These are phyloP conservation scores for Auricularia cornea DNA, from an alignment of 768 basidiomycete genomes.

Conservation along the genomic window DNA sequence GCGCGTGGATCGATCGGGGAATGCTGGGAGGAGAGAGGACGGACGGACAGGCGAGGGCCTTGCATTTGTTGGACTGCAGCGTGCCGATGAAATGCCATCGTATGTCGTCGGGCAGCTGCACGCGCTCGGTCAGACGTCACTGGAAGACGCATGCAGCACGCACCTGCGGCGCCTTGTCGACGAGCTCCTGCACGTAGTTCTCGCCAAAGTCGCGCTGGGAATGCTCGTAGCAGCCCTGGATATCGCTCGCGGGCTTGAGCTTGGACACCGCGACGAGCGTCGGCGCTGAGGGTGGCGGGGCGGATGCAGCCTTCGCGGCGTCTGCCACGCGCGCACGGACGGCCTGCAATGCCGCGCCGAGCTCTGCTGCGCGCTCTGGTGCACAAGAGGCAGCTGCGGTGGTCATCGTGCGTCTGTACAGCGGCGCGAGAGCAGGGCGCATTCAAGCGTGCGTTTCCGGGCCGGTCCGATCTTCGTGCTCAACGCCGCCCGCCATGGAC, in stretches of 20 bases:
- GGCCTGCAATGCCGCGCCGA: conserved; percentile 44
- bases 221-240: conserved; percentile 69
- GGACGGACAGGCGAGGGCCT: conserved; percentile 67
- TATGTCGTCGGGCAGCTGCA: conserved; percentile 77
- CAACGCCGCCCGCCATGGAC: conserved; percentile 24
- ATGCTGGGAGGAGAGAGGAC: conserved; percentile 1
- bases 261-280: conserved; percentile 87
- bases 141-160: conserved; percentile 13
- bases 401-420: neutral
- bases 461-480: neutral
- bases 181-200: conserved; percentile 92
- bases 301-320: conserved; percentile 16
- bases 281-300: conserved; percentile 12
- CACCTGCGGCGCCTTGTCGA: conserved; percentile 73
- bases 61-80: conserved; percentile 89
- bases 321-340: conserved; percentile 40
- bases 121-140: neutral
- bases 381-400: conserved; percentile 8
- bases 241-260: conserved; percentile 81
- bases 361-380: conserved; percentile 41
- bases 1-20: neutral
- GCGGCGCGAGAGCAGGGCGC: neutral
- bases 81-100: conserved; percentile 97
- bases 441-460: neutral
- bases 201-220: conserved; percentile 93